Base-by-base conservation (phyloP, 1,284 basidiomycete species). In the Ustilago trichophora region DNA sequence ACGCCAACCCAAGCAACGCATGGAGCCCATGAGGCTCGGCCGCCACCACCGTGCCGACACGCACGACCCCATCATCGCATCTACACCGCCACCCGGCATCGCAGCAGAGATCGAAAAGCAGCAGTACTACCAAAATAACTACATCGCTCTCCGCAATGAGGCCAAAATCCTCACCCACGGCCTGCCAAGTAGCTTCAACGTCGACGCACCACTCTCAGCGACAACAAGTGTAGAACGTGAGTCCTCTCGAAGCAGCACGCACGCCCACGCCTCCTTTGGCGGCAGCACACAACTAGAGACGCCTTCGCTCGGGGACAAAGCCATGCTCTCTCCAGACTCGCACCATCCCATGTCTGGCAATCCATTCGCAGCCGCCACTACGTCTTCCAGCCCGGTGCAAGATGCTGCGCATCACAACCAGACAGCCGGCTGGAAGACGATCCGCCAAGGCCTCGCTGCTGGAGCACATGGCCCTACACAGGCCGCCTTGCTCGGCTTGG, bases 271-370 rank as follows among this genome's bases (percentile, higher is more conserved):
- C 21, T 75, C 72, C 1, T 34, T 58, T 21, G 34, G 53, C n/a
- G 65, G 45, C 32, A 73, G 73, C 43, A 73, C 69, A 13, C 64
- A 59, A 29, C 47, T 59, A 3, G 60, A 60, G 27, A 76, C 73
- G 12, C 73, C 73, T 8, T 74, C 71, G 16, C 33, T 72, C 15
- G 64, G 54, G 32, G 60, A 69, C 31, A 60, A 52, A 27, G 69
- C 60, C 13, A 59, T 72, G 45, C 55, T 76, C n/a, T 69, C 69
- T 10, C 72, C 73, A 11, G 72, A 74, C 25, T 40, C 53, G 27
- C 50, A 69, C 4, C 35, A 42, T 7, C 49, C 42, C 40, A 25
- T 50, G 15, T 46, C 59, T n/a, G 50, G 48, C 36, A 53, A 67
- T 15, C 68, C 68, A 0, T 63, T 63, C 18, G 58, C 56, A 18